Percentiles rank a stretch among this genome's conserved stretches.
Conservation (phyloP, 352 stramenopile genomes). For the Globisporangium lucens region DNA sequence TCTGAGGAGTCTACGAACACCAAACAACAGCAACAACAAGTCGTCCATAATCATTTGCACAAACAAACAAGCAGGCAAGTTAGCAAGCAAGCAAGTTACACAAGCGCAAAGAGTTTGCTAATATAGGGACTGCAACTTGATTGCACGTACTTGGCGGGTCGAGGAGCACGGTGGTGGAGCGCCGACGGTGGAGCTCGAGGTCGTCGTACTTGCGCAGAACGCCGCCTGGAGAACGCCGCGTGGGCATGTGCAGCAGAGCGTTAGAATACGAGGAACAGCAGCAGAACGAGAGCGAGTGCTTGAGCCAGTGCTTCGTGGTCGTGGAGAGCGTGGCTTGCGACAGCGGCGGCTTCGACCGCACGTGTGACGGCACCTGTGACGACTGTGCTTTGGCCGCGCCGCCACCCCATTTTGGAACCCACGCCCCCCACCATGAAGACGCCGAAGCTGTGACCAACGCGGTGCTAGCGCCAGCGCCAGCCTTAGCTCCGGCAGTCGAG, state of each 20-base stretch:
- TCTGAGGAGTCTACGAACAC: slow-evolving; percentile 37
- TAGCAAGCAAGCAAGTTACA: neutral
- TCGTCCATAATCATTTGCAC: neutral
- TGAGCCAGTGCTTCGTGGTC: slow-evolving; percentile 17
- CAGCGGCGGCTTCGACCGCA: neutral
- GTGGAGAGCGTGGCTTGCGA: slow-evolving; percentile 6
- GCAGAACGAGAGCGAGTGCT: slow-evolving; percentile 19
- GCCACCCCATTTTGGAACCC: neutral
- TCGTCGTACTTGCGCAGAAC: slow-evolving; percentile 73
- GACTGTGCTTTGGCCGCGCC: neutral
- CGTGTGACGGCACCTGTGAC: neutral
- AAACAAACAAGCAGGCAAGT: neutral
- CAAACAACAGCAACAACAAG: neutral
- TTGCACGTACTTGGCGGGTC: slow-evolving; percentile 52
- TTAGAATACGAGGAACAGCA: slow-evolving; percentile 16
- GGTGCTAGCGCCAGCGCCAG: neutral
- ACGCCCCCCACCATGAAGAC: slow-evolving; percentile 3
- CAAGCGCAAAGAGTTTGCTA: neutral
- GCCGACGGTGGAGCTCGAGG: slow-evolving; percentile 39
- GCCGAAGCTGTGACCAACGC: neutral
- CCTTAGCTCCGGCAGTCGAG: neutral
- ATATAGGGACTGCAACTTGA: neutral
- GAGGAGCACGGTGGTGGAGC: slow-evolving; percentile 50
- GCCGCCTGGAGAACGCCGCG: slow-evolving; percentile 19
- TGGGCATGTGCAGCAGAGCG: slow-evolving; percentile 14